Percentiles rank a stretch among this genome's conserved stretches.
These are phyloP conservation scores for Sporobolomyces pararoseus DNA, from an alignment of 768 basidiomycete genomes.

Conservation along the genomic window DNA sequence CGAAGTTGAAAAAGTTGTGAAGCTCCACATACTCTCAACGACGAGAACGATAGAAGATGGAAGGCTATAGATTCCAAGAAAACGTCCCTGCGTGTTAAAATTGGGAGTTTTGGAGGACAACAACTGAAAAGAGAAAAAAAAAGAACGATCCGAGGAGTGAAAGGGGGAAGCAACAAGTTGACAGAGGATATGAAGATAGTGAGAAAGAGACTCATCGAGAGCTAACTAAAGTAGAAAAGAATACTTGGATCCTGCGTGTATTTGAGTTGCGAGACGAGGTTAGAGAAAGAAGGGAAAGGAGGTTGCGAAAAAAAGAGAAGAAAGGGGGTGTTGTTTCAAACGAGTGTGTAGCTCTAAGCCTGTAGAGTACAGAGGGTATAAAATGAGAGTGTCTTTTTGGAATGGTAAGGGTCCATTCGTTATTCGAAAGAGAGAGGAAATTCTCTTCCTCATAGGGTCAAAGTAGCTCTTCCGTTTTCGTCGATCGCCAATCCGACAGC, in stretches of 20 bases:
- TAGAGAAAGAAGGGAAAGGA: not conserved
- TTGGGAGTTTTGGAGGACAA: too few relatives aligned
- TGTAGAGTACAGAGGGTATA: not conserved
- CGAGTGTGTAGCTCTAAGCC: too few relatives aligned
- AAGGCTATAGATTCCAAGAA: too few relatives aligned
- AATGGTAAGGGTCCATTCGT: too few relatives aligned
- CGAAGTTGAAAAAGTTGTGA: not conserved
- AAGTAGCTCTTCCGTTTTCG: constrained; percentile 17
- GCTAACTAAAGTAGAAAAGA: too few relatives aligned
- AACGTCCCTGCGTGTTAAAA: too few relatives aligned
- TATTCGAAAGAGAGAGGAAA: too few relatives aligned
- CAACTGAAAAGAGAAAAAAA: too few relatives aligned
- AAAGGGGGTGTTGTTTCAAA: not conserved
- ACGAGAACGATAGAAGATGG: too few relatives aligned
- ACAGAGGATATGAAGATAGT: not conserved
- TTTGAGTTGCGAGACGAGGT: not conserved
- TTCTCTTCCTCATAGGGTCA: too few relatives aligned
- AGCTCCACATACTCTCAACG: too few relatives aligned
- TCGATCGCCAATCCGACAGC: constrained; percentile 18
- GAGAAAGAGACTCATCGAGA: not conserved
- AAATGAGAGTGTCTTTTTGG: constrained; percentile 14
- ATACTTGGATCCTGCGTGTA: not conserved
- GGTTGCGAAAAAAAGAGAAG: not conserved
- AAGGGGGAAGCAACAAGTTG: not conserved
- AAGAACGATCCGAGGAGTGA: too few relatives aligned